phyloP scores from a whole-genome alignment of 2,329 filamentous ascomycete species.

The Boeremia lycopersici region DNA sequence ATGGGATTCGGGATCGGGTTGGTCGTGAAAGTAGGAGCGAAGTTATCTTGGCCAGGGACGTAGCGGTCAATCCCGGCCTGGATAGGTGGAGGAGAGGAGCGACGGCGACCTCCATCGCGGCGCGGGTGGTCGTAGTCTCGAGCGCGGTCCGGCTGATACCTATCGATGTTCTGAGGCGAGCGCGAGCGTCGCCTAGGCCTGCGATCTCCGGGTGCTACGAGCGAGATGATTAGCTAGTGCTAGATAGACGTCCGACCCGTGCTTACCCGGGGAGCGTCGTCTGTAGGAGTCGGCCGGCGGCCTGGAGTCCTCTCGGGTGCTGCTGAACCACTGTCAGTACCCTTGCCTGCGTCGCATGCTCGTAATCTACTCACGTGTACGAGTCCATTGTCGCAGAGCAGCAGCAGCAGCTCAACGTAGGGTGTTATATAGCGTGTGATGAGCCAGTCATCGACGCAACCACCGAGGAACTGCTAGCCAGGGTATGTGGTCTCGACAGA shows the following conservation, averaged over 20 bases:
- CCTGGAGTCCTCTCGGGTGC: slow-evolving; percentile 63
- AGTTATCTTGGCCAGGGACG: slow-evolving; percentile 73
- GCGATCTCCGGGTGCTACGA: slow-evolving; percentile 36
- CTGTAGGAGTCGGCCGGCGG: slow-evolving; percentile 52
- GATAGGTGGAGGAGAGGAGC: slow-evolving; percentile 63
- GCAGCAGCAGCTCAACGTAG: not conserved
- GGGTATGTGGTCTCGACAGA: slow-evolving; percentile 29
- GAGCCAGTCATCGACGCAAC: slow-evolving; percentile 27
- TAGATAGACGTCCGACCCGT: slow-evolving; percentile 1
- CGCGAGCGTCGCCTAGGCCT: slow-evolving; percentile 64
- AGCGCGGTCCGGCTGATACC: slow-evolving; percentile 74
- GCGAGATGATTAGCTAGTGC: slow-evolving; percentile 11
- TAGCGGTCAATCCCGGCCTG: slow-evolving; percentile 82
- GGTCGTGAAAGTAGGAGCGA: slow-evolving; percentile 56
- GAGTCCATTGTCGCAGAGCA: slow-evolving; percentile 42
- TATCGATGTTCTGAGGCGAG: slow-evolving; percentile 73
- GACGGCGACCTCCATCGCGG: slow-evolving; percentile 66
- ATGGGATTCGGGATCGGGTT: slow-evolving; percentile 77
- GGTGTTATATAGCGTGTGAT: slow-evolving; percentile 8
- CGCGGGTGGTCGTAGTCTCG: slow-evolving; percentile 70
- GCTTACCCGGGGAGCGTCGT: slow-evolving; percentile 72
- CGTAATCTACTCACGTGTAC: slow-evolving; percentile 41
- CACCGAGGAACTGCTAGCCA: slow-evolving; percentile 21
- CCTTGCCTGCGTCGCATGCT: not conserved
- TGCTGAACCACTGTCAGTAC: slow-evolving; percentile 23